Conservation (phyloP, 169 alveolate genomes). For the Cryptosporidium sp. region DNA sequence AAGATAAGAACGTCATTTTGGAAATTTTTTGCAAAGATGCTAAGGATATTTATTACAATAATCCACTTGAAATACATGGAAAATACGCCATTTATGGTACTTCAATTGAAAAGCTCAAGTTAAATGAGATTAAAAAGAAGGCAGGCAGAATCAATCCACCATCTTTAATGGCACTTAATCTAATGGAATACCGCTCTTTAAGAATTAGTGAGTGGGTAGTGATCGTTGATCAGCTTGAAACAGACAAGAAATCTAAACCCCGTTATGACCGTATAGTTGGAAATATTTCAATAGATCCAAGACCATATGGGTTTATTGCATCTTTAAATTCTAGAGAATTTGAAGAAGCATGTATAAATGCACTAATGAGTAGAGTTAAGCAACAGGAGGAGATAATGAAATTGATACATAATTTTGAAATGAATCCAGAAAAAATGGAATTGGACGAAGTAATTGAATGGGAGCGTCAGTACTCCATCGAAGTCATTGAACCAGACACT, state of each 20-base stretch:
- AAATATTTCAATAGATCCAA: slow-evolving; percentile 48
- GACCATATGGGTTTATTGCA: slow-evolving; percentile 49
- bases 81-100: slow-evolving; percentile 46
- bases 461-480: slow-evolving; percentile 32
- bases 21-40: slow-evolving; percentile 64
- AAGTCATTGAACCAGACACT: slow-evolving; percentile 30
- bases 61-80: slow-evolving; percentile 32
- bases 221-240: slow-evolving; percentile 29
- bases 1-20: slow-evolving; percentile 24
- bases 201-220: slow-evolving; percentile 61
- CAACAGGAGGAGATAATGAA: slow-evolving; percentile 20
- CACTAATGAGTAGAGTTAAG: slow-evolving; percentile 25
- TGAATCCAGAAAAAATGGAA: neutral
- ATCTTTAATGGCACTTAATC: slow-evolving; percentile 41
- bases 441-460: slow-evolving; percentile 36
- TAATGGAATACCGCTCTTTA: slow-evolving; percentile 49
- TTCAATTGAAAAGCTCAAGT: neutral
- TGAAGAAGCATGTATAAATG: slow-evolving; percentile 11
- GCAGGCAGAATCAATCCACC: slow-evolving; percentile 51
- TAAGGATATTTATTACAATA: slow-evolving; percentile 22
- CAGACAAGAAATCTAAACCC: slow-evolving; percentile 49
- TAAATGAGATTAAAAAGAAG: slow-evolving; percentile 31
- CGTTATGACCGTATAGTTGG: slow-evolving; percentile 63
- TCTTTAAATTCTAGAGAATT: slow-evolving; percentile 39
- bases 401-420: neutral